A percentile compares a stretch with the other conserved stretches of the same genome.
phyloP scores from a whole-genome alignment of 1,284 basidiomycete genomes.

The Termitomyces sp. region DNA sequence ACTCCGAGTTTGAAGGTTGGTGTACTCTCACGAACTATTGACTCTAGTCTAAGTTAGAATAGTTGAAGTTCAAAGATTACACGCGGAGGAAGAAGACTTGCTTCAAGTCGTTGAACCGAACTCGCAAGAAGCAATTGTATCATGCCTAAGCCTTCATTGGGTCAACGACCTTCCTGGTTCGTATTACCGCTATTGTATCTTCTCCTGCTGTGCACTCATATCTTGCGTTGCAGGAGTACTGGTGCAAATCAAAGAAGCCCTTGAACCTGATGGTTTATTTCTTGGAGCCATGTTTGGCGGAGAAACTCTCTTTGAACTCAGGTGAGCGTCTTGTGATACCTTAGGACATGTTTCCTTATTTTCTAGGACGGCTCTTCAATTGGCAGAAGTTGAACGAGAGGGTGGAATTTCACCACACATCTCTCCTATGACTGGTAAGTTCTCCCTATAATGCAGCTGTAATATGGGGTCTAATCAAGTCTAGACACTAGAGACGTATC shows the following conservation, averaged over 20 bases:
- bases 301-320: slow-evolving; percentile 93
- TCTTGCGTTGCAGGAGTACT: slow-evolving; percentile 60
- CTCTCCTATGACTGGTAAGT: slow-evolving; percentile 92
- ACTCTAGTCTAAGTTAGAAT: slow-evolving; percentile 30
- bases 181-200: slow-evolving; percentile 13
- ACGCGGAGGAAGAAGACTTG: slow-evolving; percentile 76
- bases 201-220: background rate
- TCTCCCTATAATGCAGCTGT: slow-evolving; percentile 9
- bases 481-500: slow-evolving; percentile 87
- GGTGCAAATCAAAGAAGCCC: slow-evolving; percentile 81
- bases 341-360: background rate
- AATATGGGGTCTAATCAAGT: background rate
- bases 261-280: slow-evolving; percentile 93
- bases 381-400: slow-evolving; percentile 92
- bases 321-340: slow-evolving; percentile 37
- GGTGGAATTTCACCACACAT: slow-evolving; percentile 94
- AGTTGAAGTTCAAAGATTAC: slow-evolving; percentile 72
- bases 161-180: slow-evolving; percentile 93
- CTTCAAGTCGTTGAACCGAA: slow-evolving; percentile 60
- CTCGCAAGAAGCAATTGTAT: slow-evolving; percentile 90
- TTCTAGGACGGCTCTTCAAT: slow-evolving; percentile 72
- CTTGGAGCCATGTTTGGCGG: slow-evolving; percentile 94
- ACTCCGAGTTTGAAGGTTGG: slow-evolving; percentile 73
- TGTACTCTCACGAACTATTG: background rate
- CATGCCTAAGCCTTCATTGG: slow-evolving; percentile 93